Base-by-base conservation (phyloP, 352 stramenopile genomes). In the Phytophthora meadii region DNA sequence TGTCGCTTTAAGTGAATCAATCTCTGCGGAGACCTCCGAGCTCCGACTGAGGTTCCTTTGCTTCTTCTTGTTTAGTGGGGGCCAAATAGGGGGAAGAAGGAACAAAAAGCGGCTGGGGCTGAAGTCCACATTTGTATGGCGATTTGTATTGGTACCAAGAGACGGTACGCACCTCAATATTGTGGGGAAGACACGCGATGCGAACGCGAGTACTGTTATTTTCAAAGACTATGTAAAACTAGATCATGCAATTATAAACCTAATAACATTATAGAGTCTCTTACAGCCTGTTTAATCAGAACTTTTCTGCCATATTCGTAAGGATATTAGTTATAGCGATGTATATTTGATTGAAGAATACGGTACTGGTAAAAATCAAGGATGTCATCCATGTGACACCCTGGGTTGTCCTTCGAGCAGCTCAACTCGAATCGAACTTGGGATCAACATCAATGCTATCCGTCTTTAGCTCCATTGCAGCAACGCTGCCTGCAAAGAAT, bases 121-220 rank as follows among this genome's bases (percentile, higher is more conserved):
- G 46, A 36, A 36, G 30, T 34, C 54, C 42, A 56, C 52, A 49
- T 62, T 57, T 67, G 36, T 68, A 70, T 70, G 19, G 15, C 12
- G 8, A 7, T 40, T 57, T 59, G 44, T 61, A 67, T 61, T 28
- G 6, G 47, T 17, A 6, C 48, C 32, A 27, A 54, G 39, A 62
- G 48, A 66, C 48, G 40, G 48, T 51, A 48, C 40, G 27, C n/a
- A 40, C 22, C 54, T 34, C 44, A 61, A 37, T 30, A 12, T 41
- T 8, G 28, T 27, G 53, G n/a, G 32, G 27, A 46, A 65, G 39
- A 65, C 57, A 65, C 28, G 48, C 37, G 24, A 25, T 48, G 42
- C 25, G 41, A 47, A 27, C 41, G 17, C 4, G 37, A 42, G 42
- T 19, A 30, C 42, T 11, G 42, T 49, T 9, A 15, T 22, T 8